Evolutionary conservation across 352 stramenopile genomes (phyloP).

Genomic region (Globisporangium ultimum): DNA sequence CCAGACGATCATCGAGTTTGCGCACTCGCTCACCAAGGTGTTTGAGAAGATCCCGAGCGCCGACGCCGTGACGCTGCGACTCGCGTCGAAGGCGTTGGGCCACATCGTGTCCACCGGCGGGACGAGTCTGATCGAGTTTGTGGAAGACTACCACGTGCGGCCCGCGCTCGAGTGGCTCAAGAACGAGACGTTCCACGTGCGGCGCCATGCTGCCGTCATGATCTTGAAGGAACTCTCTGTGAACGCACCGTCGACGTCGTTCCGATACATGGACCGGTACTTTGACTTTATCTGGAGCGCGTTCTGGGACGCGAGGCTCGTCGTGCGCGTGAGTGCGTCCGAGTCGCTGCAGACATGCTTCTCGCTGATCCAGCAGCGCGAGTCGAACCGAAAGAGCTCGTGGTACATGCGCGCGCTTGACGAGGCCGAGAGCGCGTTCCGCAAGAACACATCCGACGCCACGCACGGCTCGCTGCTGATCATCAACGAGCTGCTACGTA

Average conservation of each 20-base stretch:
- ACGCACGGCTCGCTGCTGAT: slow-evolving; percentile 83
- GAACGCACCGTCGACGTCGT: slow-evolving; percentile 83
- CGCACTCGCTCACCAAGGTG: slow-evolving; percentile 81
- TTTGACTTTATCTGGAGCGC: slow-evolving; percentile 90
- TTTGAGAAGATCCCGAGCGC: slow-evolving; percentile 85
- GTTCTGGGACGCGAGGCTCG: slow-evolving; percentile 81
- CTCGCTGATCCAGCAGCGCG: slow-evolving; percentile 84
- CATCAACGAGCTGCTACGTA: slow-evolving; percentile 83
- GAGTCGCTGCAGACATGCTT: slow-evolving; percentile 85
- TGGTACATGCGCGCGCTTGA: slow-evolving; percentile 82
- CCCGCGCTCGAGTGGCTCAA: slow-evolving; percentile 86
- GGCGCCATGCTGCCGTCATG: slow-evolving; percentile 80
- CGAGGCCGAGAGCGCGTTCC: slow-evolving; percentile 69
- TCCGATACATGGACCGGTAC: slow-evolving; percentile 88
- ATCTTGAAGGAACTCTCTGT: slow-evolving; percentile 85
- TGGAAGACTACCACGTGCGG: slow-evolving; percentile 87
- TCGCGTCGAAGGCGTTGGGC: slow-evolving; percentile 77
- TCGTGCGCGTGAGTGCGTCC: slow-evolving; percentile 74
- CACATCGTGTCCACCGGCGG: slow-evolving; percentile 86
- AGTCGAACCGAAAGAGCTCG: slow-evolving; percentile 79
- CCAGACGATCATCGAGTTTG: slow-evolving; percentile 89
- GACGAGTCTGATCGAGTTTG: slow-evolving; percentile 86
- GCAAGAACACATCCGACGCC: slow-evolving; percentile 71
- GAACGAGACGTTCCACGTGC: slow-evolving; percentile 88
- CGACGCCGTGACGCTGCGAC: slow-evolving; percentile 65